Evolutionary conservation across 495 filamentous ascomycete genomes (phyloP).

Genomic region (Mytilinidion resinicola): DNA sequence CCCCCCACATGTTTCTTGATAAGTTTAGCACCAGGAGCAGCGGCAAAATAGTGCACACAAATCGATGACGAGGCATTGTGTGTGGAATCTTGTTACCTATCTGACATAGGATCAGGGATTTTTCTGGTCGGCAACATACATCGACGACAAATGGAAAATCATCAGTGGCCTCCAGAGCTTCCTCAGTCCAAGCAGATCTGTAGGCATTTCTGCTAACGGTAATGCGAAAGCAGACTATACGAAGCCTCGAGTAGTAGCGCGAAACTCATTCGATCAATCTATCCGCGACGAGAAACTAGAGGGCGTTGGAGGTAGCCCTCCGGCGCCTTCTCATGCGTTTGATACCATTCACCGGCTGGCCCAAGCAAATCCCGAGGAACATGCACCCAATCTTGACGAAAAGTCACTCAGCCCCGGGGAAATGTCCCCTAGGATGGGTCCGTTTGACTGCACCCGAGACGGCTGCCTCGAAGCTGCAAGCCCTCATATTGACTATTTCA

Average conservation of each 20-base stretch:
- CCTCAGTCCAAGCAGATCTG: not conserved
- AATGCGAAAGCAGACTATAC: not conserved
- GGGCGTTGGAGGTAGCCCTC: not conserved
- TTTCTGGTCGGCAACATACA: not conserved
- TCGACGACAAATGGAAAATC: not conserved
- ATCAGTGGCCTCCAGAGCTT: not conserved
- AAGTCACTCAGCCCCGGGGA: no score
- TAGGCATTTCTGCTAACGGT: not conserved
- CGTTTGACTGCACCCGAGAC: not conserved
- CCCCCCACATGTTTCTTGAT: no score
- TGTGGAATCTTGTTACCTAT: no score
- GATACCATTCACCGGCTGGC: not conserved
- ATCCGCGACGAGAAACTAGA: not conserved
- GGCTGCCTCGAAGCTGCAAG: no score
- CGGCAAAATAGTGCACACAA: no score
- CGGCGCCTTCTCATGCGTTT: not conserved
- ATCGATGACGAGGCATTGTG: no score
- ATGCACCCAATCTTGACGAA: no score
- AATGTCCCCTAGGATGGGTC: not conserved
- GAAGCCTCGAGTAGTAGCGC: not conserved
- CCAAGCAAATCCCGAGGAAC: no score
- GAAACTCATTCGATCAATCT: not conserved
- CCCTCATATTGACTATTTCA: not conserved
- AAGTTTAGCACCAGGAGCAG: no score
- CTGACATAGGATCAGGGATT: not conserved